Evolutionary conservation across 768 basidiomycete genomes (phyloP).

Genomic region (Sarcomyxa edulis): DNA sequence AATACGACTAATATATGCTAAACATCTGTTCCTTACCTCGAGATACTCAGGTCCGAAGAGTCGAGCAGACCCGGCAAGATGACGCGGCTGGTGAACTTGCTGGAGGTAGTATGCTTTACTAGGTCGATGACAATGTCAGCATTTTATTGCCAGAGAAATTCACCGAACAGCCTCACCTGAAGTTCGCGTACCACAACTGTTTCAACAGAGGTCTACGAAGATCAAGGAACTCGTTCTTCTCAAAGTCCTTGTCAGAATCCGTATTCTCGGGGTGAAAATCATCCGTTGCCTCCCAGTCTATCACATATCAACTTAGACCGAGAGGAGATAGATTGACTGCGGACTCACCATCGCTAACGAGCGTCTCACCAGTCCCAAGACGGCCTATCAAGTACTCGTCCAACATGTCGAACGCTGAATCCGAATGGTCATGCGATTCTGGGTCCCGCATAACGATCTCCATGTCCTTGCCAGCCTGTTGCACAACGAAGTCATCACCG

Average conservation of each 20-base stretch:
- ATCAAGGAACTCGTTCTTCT: constrained; percentile 89
- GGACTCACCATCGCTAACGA: constrained; percentile 72
- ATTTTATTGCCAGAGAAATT: no score
- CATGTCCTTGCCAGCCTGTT: constrained; percentile 82
- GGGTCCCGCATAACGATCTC: constrained; percentile 75
- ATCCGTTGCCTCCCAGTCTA: constrained; percentile 87
- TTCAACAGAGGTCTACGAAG: constrained; percentile 75
- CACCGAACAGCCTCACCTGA: constrained; percentile 46
- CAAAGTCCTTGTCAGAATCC: constrained; percentile 73
- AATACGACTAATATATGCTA: not conserved
- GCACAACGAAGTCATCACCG: constrained; percentile 85
- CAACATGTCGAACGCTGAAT: constrained; percentile 88
- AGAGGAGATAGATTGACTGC: constrained; percentile 1
- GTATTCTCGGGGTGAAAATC: constrained; percentile 93
- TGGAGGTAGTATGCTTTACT: constrained; percentile 94
- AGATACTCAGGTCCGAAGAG: constrained; percentile 80
- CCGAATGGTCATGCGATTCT: constrained; percentile 82
- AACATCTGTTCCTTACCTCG: constrained; percentile 46
- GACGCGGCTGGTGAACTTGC: constrained; percentile 96
- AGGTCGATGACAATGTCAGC: constrained; percentile 2
- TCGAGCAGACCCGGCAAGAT: constrained; percentile 76
- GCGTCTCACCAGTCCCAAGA: constrained; percentile 67
- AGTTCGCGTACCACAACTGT: constrained; percentile 88
- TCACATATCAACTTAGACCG: constrained; percentile 3
- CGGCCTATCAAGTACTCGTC: constrained; percentile 84